These are phyloP conservation scores for Curvularia sp. DNA, from an alignment of 2,329 filamentous ascomycete genomes.

Conservation along the genomic window DNA sequence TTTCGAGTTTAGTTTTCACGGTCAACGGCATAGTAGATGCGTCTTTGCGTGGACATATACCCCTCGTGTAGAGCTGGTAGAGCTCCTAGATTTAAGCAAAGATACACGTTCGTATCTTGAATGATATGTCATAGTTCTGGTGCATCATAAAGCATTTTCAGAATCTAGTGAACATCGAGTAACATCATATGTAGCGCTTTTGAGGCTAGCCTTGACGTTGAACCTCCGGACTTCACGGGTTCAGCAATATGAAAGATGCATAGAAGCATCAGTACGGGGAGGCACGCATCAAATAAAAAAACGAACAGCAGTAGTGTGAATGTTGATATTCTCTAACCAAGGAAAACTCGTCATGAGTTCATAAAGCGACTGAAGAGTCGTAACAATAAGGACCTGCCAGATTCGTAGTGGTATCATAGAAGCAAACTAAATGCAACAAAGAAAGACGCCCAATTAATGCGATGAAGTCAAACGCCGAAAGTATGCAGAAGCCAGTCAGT, in stretches of 20 bases:
- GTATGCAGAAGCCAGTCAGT: neutral
- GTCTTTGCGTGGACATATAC: neutral
- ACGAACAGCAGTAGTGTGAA: neutral
- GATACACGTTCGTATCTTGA: neutral
- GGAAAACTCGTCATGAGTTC: neutral
- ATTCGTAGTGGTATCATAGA: conserved; percentile 18
- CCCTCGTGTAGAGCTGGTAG: neutral
- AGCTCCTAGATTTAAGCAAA: neutral
- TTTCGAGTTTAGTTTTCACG: neutral
- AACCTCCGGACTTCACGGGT: neutral
- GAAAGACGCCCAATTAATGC: neutral
- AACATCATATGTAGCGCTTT: neutral
- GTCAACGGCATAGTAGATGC: neutral
- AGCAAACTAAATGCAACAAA: neutral
- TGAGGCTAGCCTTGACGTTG: neutral
- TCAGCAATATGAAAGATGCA: neutral
- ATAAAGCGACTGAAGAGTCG: neutral
- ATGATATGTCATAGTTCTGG: neutral
- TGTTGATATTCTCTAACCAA: neutral
- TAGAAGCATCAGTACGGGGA: neutral
- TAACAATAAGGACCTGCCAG: conserved; percentile 13
- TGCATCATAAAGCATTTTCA: neutral
- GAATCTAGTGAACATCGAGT: neutral
- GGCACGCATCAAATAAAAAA: neutral
- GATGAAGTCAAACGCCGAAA: neutral